Conservation (phyloP, 2,329 filamentous ascomycete genomes). For the Ophiostoma triangulosporum region DNA sequence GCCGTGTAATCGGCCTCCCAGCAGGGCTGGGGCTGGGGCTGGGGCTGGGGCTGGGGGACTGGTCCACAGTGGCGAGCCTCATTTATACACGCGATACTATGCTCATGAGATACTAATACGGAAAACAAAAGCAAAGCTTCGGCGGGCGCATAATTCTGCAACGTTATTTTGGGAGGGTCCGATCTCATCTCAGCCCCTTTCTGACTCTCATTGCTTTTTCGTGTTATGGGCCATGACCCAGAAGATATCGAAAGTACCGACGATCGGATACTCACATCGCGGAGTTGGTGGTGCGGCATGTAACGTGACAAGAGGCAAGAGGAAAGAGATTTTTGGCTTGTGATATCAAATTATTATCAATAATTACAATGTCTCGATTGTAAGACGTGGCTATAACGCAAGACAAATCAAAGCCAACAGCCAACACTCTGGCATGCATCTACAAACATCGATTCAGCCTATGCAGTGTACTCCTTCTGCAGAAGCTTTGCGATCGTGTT, state of each 20-base stretch:
- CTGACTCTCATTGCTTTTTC: background rate
- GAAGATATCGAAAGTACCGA: no score
- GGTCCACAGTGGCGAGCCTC: constrained; percentile 5
- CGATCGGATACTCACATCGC: no score
- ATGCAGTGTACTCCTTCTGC: constrained; percentile 45
- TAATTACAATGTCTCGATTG: no score
- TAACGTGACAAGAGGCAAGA: no score
- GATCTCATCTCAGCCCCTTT: background rate
- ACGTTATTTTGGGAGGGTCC: background rate
- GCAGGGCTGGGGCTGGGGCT: no score
- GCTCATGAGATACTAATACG: background rate
- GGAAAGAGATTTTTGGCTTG: no score
- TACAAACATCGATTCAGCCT: background rate
- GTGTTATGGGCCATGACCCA: background rate
- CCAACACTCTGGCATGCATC: no score
- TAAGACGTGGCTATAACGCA: no score
- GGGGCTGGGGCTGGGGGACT: background rate
- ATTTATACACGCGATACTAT: background rate
- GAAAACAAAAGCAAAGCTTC: background rate
- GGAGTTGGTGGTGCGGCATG: no score
- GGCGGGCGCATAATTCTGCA: background rate
- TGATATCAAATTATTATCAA: no score
- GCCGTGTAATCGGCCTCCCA: background rate
- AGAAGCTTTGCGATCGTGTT: constrained; percentile 51
- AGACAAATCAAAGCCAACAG: background rate